These are phyloP conservation scores for Yamadazyma endophytica DNA, from an alignment of 805 yeast species.

Conservation along the genomic window DNA sequence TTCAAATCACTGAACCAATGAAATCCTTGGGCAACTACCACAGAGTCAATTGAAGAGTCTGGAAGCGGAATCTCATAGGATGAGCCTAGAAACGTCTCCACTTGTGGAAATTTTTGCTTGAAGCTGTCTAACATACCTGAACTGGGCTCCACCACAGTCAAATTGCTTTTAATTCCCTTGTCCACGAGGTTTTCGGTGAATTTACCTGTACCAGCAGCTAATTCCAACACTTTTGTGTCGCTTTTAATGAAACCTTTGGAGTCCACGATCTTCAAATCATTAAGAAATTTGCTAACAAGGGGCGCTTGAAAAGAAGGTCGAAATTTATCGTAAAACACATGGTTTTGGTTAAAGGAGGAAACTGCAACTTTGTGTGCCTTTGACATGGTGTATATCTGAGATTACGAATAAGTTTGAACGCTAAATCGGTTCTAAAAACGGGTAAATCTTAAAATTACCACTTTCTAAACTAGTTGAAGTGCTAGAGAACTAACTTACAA, in stretches of 20 bases:
- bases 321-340: conserved; percentile 45
- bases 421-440: too few relatives aligned
- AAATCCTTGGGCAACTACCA: conserved; percentile 58
- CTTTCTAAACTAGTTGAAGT: too few relatives aligned
- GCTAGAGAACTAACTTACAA: too few relatives aligned
- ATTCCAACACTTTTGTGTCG: conserved; percentile 36
- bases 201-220: conserved; percentile 65
- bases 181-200: conserved; percentile 45
- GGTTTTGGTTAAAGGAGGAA: conserved; percentile 49
- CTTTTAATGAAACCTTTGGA: conserved; percentile 12
- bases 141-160: conserved; percentile 53
- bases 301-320: conserved; percentile 46
- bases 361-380: conserved; percentile 35
- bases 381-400: neutral
- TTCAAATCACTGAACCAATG: conserved; percentile 60
- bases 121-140: conserved; percentile 53
- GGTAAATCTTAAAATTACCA: too few relatives aligned
- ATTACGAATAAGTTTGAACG: too few relatives aligned
- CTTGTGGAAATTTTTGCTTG: conserved; percentile 40
- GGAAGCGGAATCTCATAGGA: conserved; percentile 45
- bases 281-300: conserved; percentile 42
- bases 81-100: conserved; percentile 28
- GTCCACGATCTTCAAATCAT: conserved; percentile 26
- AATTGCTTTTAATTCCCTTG: conserved; percentile 33
- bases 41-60: conserved; percentile 43